Percentiles rank a stretch among this genome's conserved stretches.
Conservation (phyloP, 768 basidiomycete genomes). For the Lactarius hengduanensis region DNA sequence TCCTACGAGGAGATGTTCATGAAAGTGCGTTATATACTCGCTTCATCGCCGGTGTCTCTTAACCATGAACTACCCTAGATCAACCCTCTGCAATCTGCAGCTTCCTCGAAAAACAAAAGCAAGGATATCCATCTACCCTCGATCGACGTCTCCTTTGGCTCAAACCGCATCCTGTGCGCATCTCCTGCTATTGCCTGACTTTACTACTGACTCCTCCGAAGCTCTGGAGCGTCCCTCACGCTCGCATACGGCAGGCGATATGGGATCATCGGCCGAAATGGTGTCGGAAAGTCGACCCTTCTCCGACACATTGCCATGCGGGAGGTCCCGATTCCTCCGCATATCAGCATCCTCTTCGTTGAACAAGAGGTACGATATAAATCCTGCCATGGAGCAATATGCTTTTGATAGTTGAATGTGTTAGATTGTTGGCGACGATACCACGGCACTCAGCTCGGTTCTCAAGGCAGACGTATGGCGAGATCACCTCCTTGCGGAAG, state of each 20-base stretch:
- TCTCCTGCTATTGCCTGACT: conserved; percentile 13
- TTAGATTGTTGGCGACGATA: conserved; percentile 92
- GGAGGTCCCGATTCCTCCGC: conserved; percentile 88
- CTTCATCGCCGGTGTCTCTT: neutral
- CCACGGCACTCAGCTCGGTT: conserved; percentile 87
- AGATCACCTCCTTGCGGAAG: conserved; percentile 87
- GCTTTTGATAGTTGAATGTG: neutral
- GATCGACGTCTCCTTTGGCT: conserved; percentile 96
- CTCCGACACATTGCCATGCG: conserved; percentile 92
- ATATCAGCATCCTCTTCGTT: conserved; percentile 97
- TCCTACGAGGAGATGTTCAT: conserved; percentile 99
- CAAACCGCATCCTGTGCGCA: conserved; percentile 84
- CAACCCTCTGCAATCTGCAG: conserved; percentile 85
- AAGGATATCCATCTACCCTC: conserved; percentile 94
- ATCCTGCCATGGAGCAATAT: neutral
- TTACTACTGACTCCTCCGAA: conserved; percentile 34
- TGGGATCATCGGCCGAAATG: conserved; percentile 76
- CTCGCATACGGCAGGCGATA: conserved; percentile 88
- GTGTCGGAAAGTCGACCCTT: conserved; percentile 95
- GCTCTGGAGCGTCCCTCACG: conserved; percentile 82
- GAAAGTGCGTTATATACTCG: conserved; percentile 55
- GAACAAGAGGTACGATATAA: conserved; percentile 82
- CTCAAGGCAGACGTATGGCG: conserved; percentile 99
- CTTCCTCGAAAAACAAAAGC: conserved; percentile 83
- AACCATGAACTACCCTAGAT: conserved; percentile 46